Evolutionary conservation across 1,284 basidiomycete species (phyloP).

Genomic region (Ceratobasidium sp.): DNA sequence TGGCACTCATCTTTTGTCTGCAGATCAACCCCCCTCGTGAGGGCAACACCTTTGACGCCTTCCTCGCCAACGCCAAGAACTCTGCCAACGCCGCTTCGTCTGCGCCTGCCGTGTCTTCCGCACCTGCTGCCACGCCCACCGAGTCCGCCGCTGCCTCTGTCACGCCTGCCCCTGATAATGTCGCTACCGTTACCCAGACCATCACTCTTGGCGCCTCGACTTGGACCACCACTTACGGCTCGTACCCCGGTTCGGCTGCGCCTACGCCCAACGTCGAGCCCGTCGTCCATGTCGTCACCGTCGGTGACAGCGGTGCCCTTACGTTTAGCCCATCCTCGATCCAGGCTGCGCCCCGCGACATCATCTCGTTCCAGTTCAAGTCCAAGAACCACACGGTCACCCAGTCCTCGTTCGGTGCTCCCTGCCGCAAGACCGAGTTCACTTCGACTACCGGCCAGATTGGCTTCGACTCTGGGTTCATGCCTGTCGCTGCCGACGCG

Average conservation of each 20-base stretch:
- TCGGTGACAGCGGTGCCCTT: slow-evolving; percentile 60
- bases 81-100: slow-evolving; percentile 41
- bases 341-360: slow-evolving; percentile 66
- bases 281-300: slow-evolving; percentile 64
- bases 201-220: slow-evolving; percentile 56
- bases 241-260: slow-evolving; percentile 46
- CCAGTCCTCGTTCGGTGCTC: slow-evolving; percentile 66
- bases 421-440: slow-evolving; percentile 62
- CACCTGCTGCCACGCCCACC: slow-evolving; percentile 43
- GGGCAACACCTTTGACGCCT: slow-evolving; percentile 52
- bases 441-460: slow-evolving; percentile 62
- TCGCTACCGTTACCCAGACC: slow-evolving; percentile 44
- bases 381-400: slow-evolving; percentile 67
- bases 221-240: slow-evolving; percentile 51
- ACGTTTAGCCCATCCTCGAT: slow-evolving; percentile 66
- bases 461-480: slow-evolving; percentile 72
- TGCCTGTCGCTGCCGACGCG: slow-evolving; percentile 60
- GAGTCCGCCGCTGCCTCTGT: slow-evolving; percentile 50
- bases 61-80: slow-evolving; percentile 47
- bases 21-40: slow-evolving; percentile 51
- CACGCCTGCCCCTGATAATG: slow-evolving; percentile 43
- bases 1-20: slow-evolving; percentile 5
- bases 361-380: slow-evolving; percentile 69
- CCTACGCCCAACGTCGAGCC: slow-evolving; percentile 51
- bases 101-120: slow-evolving; percentile 17